These are phyloP conservation scores for Ceratocystis cubensis DNA, from an alignment of 2,329 filamentous ascomycete genomes.

Conservation along the genomic window DNA sequence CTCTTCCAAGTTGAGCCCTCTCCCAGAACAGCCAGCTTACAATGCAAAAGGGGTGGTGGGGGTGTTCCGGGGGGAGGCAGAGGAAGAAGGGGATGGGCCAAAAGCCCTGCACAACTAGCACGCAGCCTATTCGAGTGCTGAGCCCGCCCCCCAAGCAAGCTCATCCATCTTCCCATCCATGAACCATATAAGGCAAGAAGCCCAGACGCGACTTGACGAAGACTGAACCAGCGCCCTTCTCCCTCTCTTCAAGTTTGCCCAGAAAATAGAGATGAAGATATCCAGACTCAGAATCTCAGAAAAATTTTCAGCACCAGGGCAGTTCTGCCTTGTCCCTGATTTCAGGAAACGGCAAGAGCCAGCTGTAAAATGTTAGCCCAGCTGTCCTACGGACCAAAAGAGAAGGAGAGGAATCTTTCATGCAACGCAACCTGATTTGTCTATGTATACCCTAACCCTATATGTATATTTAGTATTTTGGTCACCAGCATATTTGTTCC, in stretches of 20 bases:
- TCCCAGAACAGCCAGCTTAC: background rate
- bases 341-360: background rate
- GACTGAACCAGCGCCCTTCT: background rate
- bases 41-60: conserved; percentile 1
- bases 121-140: background rate
- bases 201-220: background rate
- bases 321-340: background rate
- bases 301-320: background rate
- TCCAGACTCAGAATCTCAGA: background rate
- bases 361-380: background rate
- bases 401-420: background rate
- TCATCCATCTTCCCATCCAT: background rate
- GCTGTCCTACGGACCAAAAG: background rate
- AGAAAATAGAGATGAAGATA: background rate
- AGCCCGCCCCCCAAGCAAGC: background rate
- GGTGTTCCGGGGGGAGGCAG: background rate
- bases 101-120: background rate
- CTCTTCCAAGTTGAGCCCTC: background rate
- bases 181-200: background rate
- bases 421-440: background rate
- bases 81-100: background rate
- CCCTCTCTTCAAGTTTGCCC: no score
- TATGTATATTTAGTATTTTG: background rate
- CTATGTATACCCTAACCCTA: conserved; percentile 3
- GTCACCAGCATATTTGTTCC: background rate